Conservation (phyloP, 768 basidiomycete genomes). For the Collybia mongolica region DNA sequence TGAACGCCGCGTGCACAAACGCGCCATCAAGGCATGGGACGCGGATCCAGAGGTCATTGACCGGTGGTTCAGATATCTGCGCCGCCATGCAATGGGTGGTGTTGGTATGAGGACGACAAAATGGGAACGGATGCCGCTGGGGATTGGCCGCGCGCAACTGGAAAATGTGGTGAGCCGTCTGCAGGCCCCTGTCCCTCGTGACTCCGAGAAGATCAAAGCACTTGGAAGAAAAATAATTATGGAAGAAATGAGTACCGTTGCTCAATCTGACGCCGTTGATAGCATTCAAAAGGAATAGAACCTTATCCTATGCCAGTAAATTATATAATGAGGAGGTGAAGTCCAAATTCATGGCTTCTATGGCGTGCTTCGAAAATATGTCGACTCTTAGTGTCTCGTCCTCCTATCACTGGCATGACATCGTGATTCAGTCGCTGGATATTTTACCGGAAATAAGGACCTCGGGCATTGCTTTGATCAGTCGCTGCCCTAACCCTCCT, state of each 20-base stretch:
- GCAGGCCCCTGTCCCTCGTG: constrained; percentile 14
- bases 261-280: too few relatives aligned
- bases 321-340: too few relatives aligned
- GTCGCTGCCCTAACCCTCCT: too few relatives aligned
- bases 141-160: constrained; percentile 31
- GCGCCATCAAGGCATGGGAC: constrained; percentile 90
- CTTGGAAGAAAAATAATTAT: constrained; percentile 30
- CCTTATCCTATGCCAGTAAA: too few relatives aligned
- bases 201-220: constrained; percentile 21
- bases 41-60: constrained; percentile 76
- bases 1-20: constrained; percentile 78
- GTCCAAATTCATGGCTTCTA: too few relatives aligned
- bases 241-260: constrained; percentile 17
- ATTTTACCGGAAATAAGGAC: too few relatives aligned
- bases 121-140: constrained; percentile 69
- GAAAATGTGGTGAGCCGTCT: constrained; percentile 22
- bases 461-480: too few relatives aligned
- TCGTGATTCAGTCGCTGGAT: too few relatives aligned
- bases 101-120: constrained; percentile 83
- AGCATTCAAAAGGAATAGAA: too few relatives aligned
- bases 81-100: constrained; percentile 74
- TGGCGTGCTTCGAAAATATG: too few relatives aligned
- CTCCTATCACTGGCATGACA: too few relatives aligned
- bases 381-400: too few relatives aligned
- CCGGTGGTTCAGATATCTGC: constrained; percentile 77